Percentiles rank a stretch among this genome's conserved stretches.
These are phyloP conservation scores for Hygrocybe coccinea DNA, from an alignment of 768 basidiomycete species.

Conservation along the genomic window DNA sequence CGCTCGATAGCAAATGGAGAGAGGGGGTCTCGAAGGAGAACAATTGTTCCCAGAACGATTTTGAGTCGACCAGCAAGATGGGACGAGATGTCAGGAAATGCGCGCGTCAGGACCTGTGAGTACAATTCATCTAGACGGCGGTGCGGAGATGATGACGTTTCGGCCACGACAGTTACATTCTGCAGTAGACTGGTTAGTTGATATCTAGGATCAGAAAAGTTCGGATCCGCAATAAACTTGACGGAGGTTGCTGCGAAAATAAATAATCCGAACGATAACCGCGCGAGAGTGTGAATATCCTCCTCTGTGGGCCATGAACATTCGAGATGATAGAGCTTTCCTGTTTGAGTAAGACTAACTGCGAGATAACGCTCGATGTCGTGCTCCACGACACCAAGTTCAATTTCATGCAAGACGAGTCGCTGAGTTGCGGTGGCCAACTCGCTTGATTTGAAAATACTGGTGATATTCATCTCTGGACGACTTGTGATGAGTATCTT, in stretches of 20 bases:
- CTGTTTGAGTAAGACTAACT: constrained; percentile 12
- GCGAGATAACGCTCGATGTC: constrained; percentile 19
- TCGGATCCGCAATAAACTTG: constrained; percentile 17
- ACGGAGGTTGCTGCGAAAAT: constrained; percentile 26
- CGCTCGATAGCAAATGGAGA: constrained; percentile 1
- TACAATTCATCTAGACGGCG: constrained; percentile 5
- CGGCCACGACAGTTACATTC: not conserved
- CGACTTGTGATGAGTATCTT: constrained; percentile 26
- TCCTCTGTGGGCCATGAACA: too few relatives aligned
- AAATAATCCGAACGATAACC: constrained; percentile 23
- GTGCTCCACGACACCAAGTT: constrained; percentile 1
- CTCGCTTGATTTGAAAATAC: constrained; percentile 11
- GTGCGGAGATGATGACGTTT: not conserved
- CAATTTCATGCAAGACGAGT: constrained; percentile 3
- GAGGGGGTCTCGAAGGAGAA: constrained; percentile 3
- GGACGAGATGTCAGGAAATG: too few relatives aligned
- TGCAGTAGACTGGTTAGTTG: constrained; percentile 11
- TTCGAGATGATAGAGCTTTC: not conserved
- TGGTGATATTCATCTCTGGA: too few relatives aligned
- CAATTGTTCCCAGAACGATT: too few relatives aligned
- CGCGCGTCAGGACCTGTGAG: too few relatives aligned
- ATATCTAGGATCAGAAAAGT: constrained; percentile 4
- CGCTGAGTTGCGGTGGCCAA: not conserved
- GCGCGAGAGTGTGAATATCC: constrained; percentile 15
- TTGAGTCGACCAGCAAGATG: too few relatives aligned